A percentile compares a stretch with the other conserved stretches of the same genome.
Evolutionary conservation across 2,329 filamentous ascomycete genomes (phyloP).

Genomic region (Aspergillus sp.): DNA sequence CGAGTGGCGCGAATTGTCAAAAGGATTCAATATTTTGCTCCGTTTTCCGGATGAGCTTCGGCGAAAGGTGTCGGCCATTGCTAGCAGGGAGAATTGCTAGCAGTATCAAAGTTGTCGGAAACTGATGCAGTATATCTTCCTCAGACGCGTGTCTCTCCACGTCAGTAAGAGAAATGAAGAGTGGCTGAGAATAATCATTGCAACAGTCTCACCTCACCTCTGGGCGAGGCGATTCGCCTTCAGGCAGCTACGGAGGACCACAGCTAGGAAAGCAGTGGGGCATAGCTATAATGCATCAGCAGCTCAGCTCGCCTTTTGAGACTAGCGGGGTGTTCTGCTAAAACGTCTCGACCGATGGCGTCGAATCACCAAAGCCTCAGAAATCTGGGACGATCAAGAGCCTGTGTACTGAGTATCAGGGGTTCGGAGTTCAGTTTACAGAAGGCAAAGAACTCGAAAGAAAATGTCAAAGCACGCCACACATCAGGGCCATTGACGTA

Average conservation of each 20-base stretch:
- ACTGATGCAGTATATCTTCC: neutral
- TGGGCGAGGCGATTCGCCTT: neutral
- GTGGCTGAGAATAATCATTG: neutral
- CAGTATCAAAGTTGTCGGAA: neutral
- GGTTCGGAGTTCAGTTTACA: neutral
- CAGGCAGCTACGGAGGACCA: neutral
- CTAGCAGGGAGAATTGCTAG: neutral
- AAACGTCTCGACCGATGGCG: neutral
- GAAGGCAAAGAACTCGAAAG: neutral
- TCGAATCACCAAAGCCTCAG: neutral
- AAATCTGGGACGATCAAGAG: neutral
- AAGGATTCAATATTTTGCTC: too few relatives aligned
- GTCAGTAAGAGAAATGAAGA: neutral
- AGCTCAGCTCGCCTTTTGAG: neutral
- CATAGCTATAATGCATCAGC: constrained; percentile 5
- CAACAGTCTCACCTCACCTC: neutral
- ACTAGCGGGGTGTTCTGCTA: neutral
- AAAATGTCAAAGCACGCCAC: neutral
- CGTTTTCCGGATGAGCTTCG: neutral
- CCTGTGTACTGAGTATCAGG: too few relatives aligned
- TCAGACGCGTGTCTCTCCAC: neutral
- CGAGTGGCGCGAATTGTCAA: neutral
- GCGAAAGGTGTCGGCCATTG: neutral
- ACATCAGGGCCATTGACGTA: constrained; percentile 4
- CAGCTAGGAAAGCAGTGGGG: neutral